These are phyloP conservation scores for Pelargonium myrrhifolium DNA, from an alignment of 441 rosid genomes.

Conservation along the genomic window DNA sequence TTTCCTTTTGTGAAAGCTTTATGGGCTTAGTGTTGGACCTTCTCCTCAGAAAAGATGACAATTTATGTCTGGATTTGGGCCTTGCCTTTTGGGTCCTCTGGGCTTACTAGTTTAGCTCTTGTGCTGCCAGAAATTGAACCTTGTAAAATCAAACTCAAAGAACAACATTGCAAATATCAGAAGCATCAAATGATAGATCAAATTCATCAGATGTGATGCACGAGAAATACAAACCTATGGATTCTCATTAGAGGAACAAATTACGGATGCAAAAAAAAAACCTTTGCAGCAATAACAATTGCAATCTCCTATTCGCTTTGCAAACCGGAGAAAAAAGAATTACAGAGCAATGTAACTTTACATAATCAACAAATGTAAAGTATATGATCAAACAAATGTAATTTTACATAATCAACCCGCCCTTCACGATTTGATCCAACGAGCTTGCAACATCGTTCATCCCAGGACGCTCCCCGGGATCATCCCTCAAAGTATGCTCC, in stretches of 20 bases:
- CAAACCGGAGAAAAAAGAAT: not conserved
- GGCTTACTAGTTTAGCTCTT: too few species aligned
- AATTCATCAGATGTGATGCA: too few species aligned
- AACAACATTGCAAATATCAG: too few species aligned
- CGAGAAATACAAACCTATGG: not conserved
- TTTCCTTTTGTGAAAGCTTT: too few species aligned
- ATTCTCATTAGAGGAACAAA: not conserved
- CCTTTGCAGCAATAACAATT: not conserved
- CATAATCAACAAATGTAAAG: too few species aligned
- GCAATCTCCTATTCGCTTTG: slow-evolving; percentile 1
- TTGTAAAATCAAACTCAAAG: too few species aligned
- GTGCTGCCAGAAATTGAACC: too few species aligned
- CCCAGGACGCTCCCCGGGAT: slow-evolving; percentile 48
- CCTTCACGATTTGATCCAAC: slow-evolving; percentile 38
- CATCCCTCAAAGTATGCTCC: slow-evolving; percentile 47
- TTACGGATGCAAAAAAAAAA: not conserved
- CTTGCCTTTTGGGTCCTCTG: too few species aligned
- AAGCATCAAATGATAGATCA: too few species aligned
- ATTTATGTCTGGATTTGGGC: too few species aligned
- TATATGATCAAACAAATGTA: not conserved
- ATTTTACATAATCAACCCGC: slow-evolving; percentile 35
- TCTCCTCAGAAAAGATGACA: too few species aligned
- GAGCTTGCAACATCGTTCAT: slow-evolving; percentile 36
- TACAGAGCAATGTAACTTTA: not conserved
- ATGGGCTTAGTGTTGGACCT: too few species aligned